Percentiles rank a stretch among this genome's conserved stretches.
Conservation (phyloP, 1,139 yeast species). For the Debaryomycetaceae sp. region DNA sequence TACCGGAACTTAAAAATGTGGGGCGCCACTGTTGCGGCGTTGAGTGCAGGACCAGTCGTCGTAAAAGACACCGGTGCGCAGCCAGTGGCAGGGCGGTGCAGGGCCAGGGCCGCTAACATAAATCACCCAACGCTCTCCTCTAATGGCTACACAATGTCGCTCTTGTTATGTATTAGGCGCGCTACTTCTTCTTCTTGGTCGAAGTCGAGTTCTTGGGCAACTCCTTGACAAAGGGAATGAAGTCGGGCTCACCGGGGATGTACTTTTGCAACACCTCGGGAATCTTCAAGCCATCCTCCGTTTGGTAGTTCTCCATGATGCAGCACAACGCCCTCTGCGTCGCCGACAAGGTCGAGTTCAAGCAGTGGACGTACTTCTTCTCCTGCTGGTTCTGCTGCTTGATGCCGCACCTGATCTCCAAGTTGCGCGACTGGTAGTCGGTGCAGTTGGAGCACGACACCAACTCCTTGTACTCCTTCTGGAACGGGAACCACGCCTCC, state of each 20-base stretch:
- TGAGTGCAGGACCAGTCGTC: too few relatives aligned
- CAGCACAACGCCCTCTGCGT: conserved; percentile 98
- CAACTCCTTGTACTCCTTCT: conserved; percentile 95
- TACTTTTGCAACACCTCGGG: conserved; percentile 95
- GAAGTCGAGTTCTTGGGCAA: conserved; percentile 93
- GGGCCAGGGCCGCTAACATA: too few relatives aligned
- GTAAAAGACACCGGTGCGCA: too few relatives aligned
- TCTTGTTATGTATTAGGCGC: conserved; percentile 2
- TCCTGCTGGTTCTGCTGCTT: conserved; percentile 93
- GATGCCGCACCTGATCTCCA: conserved; percentile 98
- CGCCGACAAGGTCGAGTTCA: conserved; percentile 95
- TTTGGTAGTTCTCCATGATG: conserved; percentile 94
- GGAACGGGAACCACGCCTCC: conserved; percentile 99
- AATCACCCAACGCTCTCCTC: too few relatives aligned
- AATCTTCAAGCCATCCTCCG: conserved; percentile 86
- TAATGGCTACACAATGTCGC: too few relatives aligned
- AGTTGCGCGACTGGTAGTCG: conserved; percentile 96
- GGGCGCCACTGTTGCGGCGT: too few relatives aligned
- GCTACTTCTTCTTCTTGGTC: conserved; percentile 53
- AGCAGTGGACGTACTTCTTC: conserved; percentile 97
- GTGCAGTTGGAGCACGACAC: conserved; percentile 99
- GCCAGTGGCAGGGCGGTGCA: too few relatives aligned
- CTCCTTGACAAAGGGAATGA: conserved; percentile 84
- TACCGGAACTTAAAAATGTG: too few relatives aligned
- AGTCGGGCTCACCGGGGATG: conserved; percentile 98